Conservation (phyloP, 495 filamentous ascomycete genomes). For the Parachaetomium inaequale region DNA sequence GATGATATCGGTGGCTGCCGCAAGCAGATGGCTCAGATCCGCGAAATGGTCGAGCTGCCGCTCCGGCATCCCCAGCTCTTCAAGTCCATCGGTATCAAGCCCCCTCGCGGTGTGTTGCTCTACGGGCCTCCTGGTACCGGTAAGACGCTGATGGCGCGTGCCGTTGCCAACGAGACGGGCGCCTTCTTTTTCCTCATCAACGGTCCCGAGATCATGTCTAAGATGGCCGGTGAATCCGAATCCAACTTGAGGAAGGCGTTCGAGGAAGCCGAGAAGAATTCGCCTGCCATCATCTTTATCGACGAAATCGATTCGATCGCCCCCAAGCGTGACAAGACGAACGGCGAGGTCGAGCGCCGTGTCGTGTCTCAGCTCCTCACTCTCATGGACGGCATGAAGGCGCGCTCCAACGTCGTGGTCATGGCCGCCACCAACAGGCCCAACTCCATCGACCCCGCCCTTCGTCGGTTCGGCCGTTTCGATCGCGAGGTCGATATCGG, state of each 20-base stretch:
- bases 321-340: constrained; percentile 99
- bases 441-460: constrained; percentile 95
- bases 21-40: constrained; percentile 99
- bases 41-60: constrained; percentile 95
- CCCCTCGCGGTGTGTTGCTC: constrained; percentile 95
- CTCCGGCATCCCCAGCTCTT: constrained; percentile 96
- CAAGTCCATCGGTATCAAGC: constrained; percentile 99
- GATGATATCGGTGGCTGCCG: constrained; percentile 99
- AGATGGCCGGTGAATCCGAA: constrained; percentile 99
- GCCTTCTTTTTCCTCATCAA: constrained; percentile 99
- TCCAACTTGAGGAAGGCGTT: constrained; percentile 97
- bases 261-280: constrained; percentile 99
- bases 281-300: constrained; percentile 98
- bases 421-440: constrained; percentile 98
- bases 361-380: constrained; percentile 97
- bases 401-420: constrained; percentile 94
- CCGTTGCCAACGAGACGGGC: constrained; percentile 97
- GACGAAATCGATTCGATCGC: constrained; percentile 99
- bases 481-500: constrained; percentile 98
- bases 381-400: constrained; percentile 99
- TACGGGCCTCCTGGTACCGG: constrained; percentile 97
- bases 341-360: constrained; percentile 96
- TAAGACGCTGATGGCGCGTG: constrained; percentile 98
- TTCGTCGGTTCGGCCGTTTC: constrained; percentile 96
- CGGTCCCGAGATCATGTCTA: constrained; percentile 98